These are phyloP conservation scores for Stagonosporopsis cucurbitacearum DNA, from an alignment of 2,329 filamentous ascomycete species.

Conservation along the genomic window DNA sequence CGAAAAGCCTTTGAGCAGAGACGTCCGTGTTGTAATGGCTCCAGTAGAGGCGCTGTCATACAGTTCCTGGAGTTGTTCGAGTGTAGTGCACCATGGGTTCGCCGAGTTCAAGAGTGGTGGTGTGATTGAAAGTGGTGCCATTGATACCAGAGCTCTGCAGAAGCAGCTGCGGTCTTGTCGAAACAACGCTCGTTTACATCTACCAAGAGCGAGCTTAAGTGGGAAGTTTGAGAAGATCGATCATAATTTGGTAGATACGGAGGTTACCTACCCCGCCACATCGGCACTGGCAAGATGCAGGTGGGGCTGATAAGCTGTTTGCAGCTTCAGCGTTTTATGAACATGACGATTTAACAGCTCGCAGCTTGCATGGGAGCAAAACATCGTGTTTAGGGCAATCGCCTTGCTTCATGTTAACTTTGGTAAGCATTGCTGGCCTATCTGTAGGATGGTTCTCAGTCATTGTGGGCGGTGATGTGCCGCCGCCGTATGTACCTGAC, in stretches of 20 bases:
- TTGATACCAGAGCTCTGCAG: constrained; percentile 1
- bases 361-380: neutral
- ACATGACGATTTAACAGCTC: neutral
- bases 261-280: constrained; percentile 11
- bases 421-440: neutral
- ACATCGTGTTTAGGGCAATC: neutral
- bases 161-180: neutral
- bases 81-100: constrained; percentile 75
- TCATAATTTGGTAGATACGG: neutral
- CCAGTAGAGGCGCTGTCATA: constrained; percentile 69
- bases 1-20: constrained; percentile 67
- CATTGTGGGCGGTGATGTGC: neutral
- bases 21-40: constrained; percentile 76
- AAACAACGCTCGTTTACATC: neutral
- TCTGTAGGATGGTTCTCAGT: neutral
- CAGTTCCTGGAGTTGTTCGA: constrained; percentile 66
- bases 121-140: constrained; percentile 57
- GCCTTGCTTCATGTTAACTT: neutral
- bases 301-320: constrained; percentile 15
- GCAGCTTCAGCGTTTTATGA: neutral
- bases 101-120: constrained; percentile 78
- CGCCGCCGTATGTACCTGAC: constrained; percentile 7
- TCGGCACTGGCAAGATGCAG: neutral
- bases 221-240: neutral
- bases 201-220: neutral